Base-by-base conservation (phyloP, 2,329 filamentous ascomycete species). In the Bisporella sp. region DNA sequence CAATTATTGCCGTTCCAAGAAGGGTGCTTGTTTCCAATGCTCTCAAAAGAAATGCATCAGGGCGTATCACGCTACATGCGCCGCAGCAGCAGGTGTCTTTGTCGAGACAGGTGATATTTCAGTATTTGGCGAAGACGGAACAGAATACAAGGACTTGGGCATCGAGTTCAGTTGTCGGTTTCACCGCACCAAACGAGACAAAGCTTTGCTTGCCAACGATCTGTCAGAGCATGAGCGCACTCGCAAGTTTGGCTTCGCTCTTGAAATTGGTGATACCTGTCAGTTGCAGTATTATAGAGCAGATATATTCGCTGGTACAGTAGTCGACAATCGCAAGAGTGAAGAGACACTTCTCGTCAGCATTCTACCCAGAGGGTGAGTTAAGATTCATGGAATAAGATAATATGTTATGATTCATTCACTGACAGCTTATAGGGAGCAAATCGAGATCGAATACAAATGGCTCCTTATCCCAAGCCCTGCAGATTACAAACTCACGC, bases 1-100 rank as follows among this genome's bases (percentile, higher is more conserved):
- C 68, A 82, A 95, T 54, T 96, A 89, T 70, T 99, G 93, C 65
- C 88, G 91, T 33, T 95, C 90, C 32, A 95, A 93, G 68, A 87
- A 87, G 51, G 93, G 93, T n/a, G 89, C 89, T 12, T 96, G 92
- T 70, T 95, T 99, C 71, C 92, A 97, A 68, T 99, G 93, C 69
- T 95, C 89, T 1, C 85, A 89, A 59, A 92, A 91, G 73, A 97
- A 96, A 67, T 99, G 93, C 62, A 86, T 89, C 4, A 78, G 93
- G 56, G 86, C 92, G 6, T 99, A 96, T 69, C 93, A 99, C 66
- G 88, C 92, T 12, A 97, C 91, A 1, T 99, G 93, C 66, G 93
- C 93, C 3, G 85, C 90, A 6, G 84, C 92, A 28, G 92, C 91
- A 35, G 93, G 93, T 50, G 90, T 96, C 2, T 87, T 95, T 64